phyloP scores from a whole-genome alignment of 139 green algal genomes.

The Haematococcus lacustris region DNA sequence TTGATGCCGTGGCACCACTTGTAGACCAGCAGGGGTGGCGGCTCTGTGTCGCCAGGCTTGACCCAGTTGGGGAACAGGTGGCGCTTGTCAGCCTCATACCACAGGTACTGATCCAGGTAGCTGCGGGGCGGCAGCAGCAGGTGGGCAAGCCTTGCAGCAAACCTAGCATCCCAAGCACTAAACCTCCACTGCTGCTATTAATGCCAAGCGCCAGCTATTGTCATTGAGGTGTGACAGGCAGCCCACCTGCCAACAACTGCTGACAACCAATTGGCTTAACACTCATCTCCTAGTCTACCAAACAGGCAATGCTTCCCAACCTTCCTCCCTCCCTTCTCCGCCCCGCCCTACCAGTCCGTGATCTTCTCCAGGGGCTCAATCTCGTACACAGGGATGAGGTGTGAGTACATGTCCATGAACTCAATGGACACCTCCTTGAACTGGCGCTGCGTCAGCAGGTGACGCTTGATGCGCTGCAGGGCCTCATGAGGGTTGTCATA shows the following conservation, averaged over 20 bases:
- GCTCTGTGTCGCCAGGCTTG: conserved; percentile 94
- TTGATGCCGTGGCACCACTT: conserved; percentile 96
- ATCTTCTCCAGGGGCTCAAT: conserved; percentile 99
- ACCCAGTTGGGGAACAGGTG: conserved; percentile 99
- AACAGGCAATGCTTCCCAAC: too few species aligned
- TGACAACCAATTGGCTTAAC: too few species aligned
- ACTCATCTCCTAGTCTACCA: too few species aligned
- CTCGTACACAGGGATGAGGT: conserved; percentile 97
- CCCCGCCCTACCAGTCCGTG: conserved; percentile 51
- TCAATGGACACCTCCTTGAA: conserved; percentile 99
- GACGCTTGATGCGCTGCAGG: conserved; percentile 96
- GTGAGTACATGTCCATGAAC: conserved; percentile 97
- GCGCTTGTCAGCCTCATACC: conserved; percentile 93
- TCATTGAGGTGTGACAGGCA: too few species aligned
- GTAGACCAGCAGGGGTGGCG: conserved; percentile 96
- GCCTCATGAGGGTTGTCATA: conserved; percentile 99
- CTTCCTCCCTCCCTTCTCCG: too few species aligned
- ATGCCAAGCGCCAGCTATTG: too few species aligned
- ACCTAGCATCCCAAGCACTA: too few species aligned
- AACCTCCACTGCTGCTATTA: too few species aligned
- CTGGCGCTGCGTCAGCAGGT: conserved; percentile 92
- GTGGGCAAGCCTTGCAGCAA: too few species aligned
- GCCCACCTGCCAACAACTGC: too few species aligned
- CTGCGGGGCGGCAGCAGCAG: too few species aligned
- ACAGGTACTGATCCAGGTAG: conserved; percentile 94